Evolutionary conservation across 2,329 filamentous ascomycete species (phyloP).

Genomic region (Mycocentrospora acerina): DNA sequence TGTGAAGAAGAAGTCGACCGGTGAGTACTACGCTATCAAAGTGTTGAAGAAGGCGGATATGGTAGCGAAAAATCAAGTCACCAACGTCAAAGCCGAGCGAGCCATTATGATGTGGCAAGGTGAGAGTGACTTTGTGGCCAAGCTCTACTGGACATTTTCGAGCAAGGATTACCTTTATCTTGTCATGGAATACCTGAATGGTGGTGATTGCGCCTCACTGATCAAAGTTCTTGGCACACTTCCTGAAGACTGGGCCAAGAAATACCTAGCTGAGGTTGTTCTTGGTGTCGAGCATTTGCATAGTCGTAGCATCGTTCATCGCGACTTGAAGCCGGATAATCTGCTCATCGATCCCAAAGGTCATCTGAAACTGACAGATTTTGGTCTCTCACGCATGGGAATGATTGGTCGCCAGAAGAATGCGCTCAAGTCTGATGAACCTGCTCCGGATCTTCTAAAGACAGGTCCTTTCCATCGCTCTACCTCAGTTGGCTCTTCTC

Average conservation of each 20-base stretch:
- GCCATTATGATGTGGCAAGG: slow-evolving; percentile 99
- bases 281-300: slow-evolving; percentile 97
- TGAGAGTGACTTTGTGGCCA: slow-evolving; percentile 97
- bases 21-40: slow-evolving; percentile 98
- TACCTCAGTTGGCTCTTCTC: slow-evolving; percentile 82
- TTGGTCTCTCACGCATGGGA: slow-evolving; percentile 96
- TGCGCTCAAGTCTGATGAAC: slow-evolving; percentile 73
- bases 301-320: slow-evolving; percentile 90
- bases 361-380: slow-evolving; percentile 95
- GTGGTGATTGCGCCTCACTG: slow-evolving; percentile 92
- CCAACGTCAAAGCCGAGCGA: slow-evolving; percentile 96
- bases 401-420: slow-evolving; percentile 95
- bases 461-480: slow-evolving; percentile 87
- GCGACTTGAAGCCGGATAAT: slow-evolving; percentile 96
- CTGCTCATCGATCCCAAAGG: slow-evolving; percentile 95
- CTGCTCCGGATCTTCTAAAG: slow-evolving; percentile 89
- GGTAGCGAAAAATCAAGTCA: slow-evolving; percentile 99
- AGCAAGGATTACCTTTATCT: slow-evolving; percentile 99
- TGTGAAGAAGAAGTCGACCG: slow-evolving; percentile 97
- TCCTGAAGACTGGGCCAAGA: slow-evolving; percentile 96
- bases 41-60: slow-evolving; percentile 99
- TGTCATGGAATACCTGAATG: slow-evolving; percentile 99
- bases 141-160: slow-evolving; percentile 99
- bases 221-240: slow-evolving; percentile 92
- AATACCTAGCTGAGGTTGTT: slow-evolving; percentile 94